A percentile compares a stretch with the other conserved stretches of the same genome.
phyloP scores from a whole-genome alignment of 2,329 filamentous ascomycete species.

The Sclerotinia borealis region DNA sequence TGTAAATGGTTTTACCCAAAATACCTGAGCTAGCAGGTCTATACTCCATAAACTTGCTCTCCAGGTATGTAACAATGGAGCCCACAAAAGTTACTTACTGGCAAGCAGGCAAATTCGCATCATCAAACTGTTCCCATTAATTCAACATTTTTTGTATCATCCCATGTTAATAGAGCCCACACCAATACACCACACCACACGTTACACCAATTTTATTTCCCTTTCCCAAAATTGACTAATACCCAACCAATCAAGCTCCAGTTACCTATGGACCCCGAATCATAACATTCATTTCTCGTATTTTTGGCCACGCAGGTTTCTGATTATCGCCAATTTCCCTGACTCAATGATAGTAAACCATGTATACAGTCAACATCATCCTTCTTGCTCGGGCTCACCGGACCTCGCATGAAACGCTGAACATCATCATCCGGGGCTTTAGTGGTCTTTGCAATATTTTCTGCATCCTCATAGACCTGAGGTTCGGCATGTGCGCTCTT shows the following conservation, averaged over 20 bases:
- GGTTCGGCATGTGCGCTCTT: constrained; percentile 30
- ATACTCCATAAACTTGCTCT: neutral
- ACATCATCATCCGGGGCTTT: constrained; percentile 52
- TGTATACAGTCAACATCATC: constrained; percentile 85
- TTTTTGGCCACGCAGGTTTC: neutral
- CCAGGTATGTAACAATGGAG: no score
- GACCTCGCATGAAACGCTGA: constrained; percentile 64
- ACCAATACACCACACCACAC: constrained; percentile 1
- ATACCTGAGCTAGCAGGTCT: neutral
- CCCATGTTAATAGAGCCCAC: neutral
- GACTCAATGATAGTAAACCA: constrained; percentile 79
- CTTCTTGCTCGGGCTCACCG: constrained; percentile 63
- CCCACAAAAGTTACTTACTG: neutral
- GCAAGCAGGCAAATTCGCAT: neutral
- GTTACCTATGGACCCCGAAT: constrained; percentile 9
- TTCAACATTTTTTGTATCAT: constrained; percentile 4
- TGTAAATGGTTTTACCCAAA: neutral
- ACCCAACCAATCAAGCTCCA: constrained; percentile 10
- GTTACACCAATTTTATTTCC: neutral
- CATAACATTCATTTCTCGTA: constrained; percentile 9
- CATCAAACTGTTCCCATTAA: neutral
- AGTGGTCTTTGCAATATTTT: constrained; percentile 19
- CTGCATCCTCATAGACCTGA: constrained; percentile 49
- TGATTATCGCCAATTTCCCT: constrained; percentile 71
- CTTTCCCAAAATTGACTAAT: neutral